Conservation (phyloP, 805 yeast species). For the Hanseniaspora nectarophila region DNA sequence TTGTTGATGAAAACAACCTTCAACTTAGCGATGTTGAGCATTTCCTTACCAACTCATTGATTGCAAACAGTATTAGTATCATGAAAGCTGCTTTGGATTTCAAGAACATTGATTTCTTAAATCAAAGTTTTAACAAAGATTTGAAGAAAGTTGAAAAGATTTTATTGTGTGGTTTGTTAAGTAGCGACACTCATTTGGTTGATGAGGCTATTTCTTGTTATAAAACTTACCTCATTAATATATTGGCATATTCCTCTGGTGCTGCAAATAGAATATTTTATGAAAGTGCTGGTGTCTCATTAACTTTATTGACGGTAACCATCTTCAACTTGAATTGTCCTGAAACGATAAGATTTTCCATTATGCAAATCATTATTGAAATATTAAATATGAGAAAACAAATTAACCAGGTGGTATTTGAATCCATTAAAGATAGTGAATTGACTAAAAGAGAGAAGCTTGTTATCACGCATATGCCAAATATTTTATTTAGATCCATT, state of each 20-base stretch:
- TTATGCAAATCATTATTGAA: constrained; percentile 23
- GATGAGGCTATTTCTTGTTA: constrained; percentile 30
- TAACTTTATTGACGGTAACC: constrained; percentile 31
- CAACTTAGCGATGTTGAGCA: not conserved
- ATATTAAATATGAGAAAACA: constrained; percentile 29
- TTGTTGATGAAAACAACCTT: not conserved
- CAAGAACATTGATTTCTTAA: not conserved
- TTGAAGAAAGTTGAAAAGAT: constrained; percentile 6
- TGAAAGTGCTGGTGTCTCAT: constrained; percentile 28
- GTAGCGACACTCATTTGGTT: constrained; percentile 20
- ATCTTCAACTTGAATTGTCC: constrained; percentile 26
- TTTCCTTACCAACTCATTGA: not conserved
- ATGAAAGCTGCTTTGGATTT: not conserved
- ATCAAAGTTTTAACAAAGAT: not conserved
- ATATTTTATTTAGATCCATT: constrained; percentile 40
- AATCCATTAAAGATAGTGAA: constrained; percentile 20
- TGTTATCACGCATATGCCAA: constrained; percentile 29
- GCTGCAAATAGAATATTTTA: constrained; percentile 26
- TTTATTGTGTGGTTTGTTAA: constrained; percentile 28
- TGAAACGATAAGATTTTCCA: constrained; percentile 29
- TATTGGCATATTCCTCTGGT: constrained; percentile 25
- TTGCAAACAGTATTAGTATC: not conserved
- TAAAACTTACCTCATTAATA: constrained; percentile 25
- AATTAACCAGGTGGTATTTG: constrained; percentile 24
- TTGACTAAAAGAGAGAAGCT: constrained; percentile 22